These are phyloP conservation scores for Schwanniomyces sp. DNA, from an alignment of 805 yeast genomes.

Conservation along the genomic window DNA sequence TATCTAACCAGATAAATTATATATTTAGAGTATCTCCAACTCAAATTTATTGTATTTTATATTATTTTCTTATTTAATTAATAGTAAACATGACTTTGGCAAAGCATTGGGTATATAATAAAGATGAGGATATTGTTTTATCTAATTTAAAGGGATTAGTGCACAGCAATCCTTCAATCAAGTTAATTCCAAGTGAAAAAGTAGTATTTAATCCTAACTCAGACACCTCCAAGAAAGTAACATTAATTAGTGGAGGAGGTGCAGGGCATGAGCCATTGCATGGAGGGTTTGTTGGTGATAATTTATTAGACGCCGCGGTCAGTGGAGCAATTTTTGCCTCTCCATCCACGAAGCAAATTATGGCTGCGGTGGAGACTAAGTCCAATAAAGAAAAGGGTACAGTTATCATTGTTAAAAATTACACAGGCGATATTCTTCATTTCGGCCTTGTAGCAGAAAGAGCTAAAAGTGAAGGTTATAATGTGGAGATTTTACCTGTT, in stretches of 20 bases:
- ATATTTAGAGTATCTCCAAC: too few species aligned
- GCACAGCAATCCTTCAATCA: slow-evolving; percentile 53
- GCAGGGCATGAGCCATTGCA: slow-evolving; percentile 96
- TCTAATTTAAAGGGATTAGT: slow-evolving; percentile 53
- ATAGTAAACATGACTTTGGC: slow-evolving; percentile 21
- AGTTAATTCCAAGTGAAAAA: slow-evolving; percentile 54
- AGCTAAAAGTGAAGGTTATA: slow-evolving; percentile 73
- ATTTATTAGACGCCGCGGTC: slow-evolving; percentile 82
- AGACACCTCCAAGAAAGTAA: slow-evolving; percentile 53
- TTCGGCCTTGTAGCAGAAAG: slow-evolving; percentile 91
- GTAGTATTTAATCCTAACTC: slow-evolving; percentile 49
- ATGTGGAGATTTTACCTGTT: slow-evolving; percentile 72
- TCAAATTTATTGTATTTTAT: too few species aligned
- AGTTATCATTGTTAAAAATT: slow-evolving; percentile 80
- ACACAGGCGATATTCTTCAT: slow-evolving; percentile 92
- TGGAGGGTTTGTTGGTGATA: slow-evolving; percentile 86
- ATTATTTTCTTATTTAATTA: too few species aligned
- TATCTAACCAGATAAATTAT: too few species aligned
- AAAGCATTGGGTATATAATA: slow-evolving; percentile 52
- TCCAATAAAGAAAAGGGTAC: slow-evolving; percentile 58
- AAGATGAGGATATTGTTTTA: slow-evolving; percentile 45
- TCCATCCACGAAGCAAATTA: slow-evolving; percentile 88
- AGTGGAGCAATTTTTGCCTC: slow-evolving; percentile 93
- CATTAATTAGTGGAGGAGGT: slow-evolving; percentile 88
- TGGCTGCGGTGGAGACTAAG: slow-evolving; percentile 64